phyloP scores from a whole-genome alignment of 371 early-diverging fungal genomes.

The Mucor plumbeus region DNA sequence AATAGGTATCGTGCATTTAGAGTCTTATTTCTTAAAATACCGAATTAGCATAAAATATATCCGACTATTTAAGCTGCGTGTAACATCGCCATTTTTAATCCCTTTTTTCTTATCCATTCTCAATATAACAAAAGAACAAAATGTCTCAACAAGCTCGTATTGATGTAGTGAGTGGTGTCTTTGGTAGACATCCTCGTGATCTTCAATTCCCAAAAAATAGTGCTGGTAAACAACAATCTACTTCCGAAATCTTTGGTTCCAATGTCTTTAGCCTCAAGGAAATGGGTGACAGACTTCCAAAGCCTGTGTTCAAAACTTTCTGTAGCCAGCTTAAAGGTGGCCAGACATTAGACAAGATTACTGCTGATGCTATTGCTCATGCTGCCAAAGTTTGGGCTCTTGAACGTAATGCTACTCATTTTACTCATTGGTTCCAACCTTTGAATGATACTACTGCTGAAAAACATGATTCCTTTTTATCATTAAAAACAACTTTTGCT shows the following conservation, averaged over 20 bases:
- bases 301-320: slow-evolving; percentile 92
- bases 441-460: slow-evolving; percentile 97
- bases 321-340: slow-evolving; percentile 88
- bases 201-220: slow-evolving; percentile 75
- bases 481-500: slow-evolving; percentile 74
- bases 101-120: slow-evolving; percentile 8
- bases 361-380: slow-evolving; percentile 97
- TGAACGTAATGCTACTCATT: slow-evolving; percentile 95
- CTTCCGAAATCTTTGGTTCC: slow-evolving; percentile 88
- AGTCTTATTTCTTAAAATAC: background rate
- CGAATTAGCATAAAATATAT: background rate
- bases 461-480: slow-evolving; percentile 98
- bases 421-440: slow-evolving; percentile 99
- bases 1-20: no score
- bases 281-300: slow-evolving; percentile 88
- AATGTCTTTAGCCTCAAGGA: slow-evolving; percentile 90
- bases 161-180: slow-evolving; percentile 49
- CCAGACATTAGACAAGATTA: slow-evolving; percentile 84
- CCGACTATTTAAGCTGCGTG: slow-evolving; percentile 5
- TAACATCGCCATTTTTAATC: slow-evolving; percentile 13
- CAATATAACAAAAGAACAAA: background rate
- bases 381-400: slow-evolving; percentile 97
- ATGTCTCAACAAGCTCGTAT: slow-evolving; percentile 58
- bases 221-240: slow-evolving; percentile 68
- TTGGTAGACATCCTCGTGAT: slow-evolving; percentile 57